phyloP scores from a whole-genome alignment of 2,329 filamentous ascomycete species.

The Neonectria magnoliae region DNA sequence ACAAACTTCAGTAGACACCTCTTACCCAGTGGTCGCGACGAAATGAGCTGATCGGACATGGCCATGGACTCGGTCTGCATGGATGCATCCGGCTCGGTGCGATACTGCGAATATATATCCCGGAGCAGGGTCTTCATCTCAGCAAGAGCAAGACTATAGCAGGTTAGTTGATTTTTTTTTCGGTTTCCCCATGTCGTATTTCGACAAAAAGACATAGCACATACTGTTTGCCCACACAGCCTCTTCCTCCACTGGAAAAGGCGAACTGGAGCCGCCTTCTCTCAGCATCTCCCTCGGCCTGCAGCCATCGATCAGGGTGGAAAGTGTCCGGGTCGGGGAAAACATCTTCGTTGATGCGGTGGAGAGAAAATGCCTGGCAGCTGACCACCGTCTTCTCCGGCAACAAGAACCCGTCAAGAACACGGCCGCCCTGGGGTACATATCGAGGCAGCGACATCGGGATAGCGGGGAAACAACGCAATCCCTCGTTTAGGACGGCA shows the following conservation, averaged over 20 bases:
- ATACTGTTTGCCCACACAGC: conserved; percentile 74
- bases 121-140: conserved; percentile 75
- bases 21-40: conserved; percentile 69
- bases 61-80: conserved; percentile 68
- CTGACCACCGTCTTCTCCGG: conserved; percentile 67
- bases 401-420: conserved; percentile 64
- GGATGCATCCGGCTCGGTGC: conserved; percentile 62
- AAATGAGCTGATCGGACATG: conserved; percentile 75
- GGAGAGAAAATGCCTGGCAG: conserved; percentile 69
- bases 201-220: conserved; percentile 46
- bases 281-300: conserved; percentile 76
- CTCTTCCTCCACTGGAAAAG: conserved; percentile 72
- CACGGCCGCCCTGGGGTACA: conserved; percentile 63
- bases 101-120: conserved; percentile 69
- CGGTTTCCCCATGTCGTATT: not conserved
- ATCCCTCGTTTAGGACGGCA: conserved; percentile 69
- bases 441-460: conserved; percentile 74
- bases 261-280: conserved; percentile 71
- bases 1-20: conserved; percentile 65
- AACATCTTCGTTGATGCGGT: conserved; percentile 69
- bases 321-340: conserved; percentile 84
- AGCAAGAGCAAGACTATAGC: conserved; percentile 63
- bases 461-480: conserved; percentile 71
- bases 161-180: conserved; percentile 22
- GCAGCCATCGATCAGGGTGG: conserved; percentile 85